Conservation (phyloP, 257 asterid genomes). For the Ocimum tenuiflorum region DNA sequence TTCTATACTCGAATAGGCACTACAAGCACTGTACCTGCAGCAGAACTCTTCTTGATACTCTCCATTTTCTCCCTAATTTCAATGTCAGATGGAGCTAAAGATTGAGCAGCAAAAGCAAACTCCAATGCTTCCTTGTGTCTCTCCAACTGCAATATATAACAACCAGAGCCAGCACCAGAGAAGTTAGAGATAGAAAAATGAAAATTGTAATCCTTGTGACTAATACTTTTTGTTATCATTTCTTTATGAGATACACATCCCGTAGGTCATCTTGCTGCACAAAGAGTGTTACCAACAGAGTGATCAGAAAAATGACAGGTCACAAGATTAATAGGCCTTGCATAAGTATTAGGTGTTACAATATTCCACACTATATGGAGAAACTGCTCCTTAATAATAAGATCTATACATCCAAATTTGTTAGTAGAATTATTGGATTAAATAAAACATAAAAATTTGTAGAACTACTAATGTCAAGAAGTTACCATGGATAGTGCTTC, state of each 20-base stretch:
- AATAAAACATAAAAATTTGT: slow-evolving; percentile 4
- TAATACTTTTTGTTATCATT: neutral
- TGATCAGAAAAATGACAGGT: neutral
- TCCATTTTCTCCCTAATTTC: slow-evolving; percentile 63
- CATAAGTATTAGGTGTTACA: neutral
- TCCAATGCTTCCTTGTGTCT: slow-evolving; percentile 78
- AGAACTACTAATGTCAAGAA: slow-evolving; percentile 9
- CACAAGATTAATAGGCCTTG: neutral
- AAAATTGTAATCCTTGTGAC: neutral
- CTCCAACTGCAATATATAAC: slow-evolving; percentile 49
- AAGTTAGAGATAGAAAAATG: neutral
- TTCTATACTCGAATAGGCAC: slow-evolving; percentile 1
- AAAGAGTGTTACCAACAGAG: neutral
- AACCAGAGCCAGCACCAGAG: slow-evolving; percentile 18
- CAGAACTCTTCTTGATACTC: slow-evolving; percentile 44
- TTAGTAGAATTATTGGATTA: neutral
- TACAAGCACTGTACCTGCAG: slow-evolving; percentile 51
- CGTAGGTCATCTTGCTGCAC: neutral
- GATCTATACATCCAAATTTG: slow-evolving; percentile 2
- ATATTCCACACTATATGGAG: neutral
- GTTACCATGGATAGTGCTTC: slow-evolving; percentile 75
- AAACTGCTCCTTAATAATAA: neutral
- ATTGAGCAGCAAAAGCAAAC: slow-evolving; percentile 68
- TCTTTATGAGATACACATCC: neutral
- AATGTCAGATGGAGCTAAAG: slow-evolving; percentile 55